Base-by-base conservation (phyloP, 306 rosid species). In the Cyclanthera cordifolia region DNA sequence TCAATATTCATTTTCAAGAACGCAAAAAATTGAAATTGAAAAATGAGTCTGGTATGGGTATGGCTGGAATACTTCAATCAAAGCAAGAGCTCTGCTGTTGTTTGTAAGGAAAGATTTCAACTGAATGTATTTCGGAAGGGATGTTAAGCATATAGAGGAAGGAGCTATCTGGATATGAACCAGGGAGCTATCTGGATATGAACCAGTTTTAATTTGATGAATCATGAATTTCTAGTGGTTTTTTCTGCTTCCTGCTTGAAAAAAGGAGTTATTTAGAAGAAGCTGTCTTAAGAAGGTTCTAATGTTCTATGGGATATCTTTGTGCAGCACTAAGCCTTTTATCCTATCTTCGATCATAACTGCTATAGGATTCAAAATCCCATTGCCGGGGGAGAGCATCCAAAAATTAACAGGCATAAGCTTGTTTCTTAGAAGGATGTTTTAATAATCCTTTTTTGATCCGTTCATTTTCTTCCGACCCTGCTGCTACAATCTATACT, bases 401-500 rank as follows among this genome's bases (percentile, higher is more conserved):
- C 20, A 2, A 23, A n/a, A 58, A n/a, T n/a, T 27, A 57, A 59
- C 67, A 32, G 67, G 15, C 48, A 34, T 15, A 56, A 28, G 19
- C 67, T 59, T 30, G 24, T 59, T 63, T 58, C 54, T 13, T n/a
- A 21, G 34, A 53, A 24, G 28, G 74, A 64, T 76, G 23, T 39
- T 67, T 17, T 9, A 58, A 45, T 76, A 16, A 43, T 70, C 53
- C 37, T 46, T 50, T 59, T 59, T 41, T 72, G 48, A 4, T 55
- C 25, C 25, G 20, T 45, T 64, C 76, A 69, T 50, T 69, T 74
- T 20, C 48, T 69, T 50, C n/a, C 69, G 41, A 39, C 67, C 53
- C 43, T 66, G 66, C 72, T 71, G 72, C 76, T 46, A 24, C 32
- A 63, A 30, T 27, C 46, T 21, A 61, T 75, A 51, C 16, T 81